Evolutionary conservation across 177 flowering plant species (phyloP).

Genomic region (Vitis hybrid): DNA sequence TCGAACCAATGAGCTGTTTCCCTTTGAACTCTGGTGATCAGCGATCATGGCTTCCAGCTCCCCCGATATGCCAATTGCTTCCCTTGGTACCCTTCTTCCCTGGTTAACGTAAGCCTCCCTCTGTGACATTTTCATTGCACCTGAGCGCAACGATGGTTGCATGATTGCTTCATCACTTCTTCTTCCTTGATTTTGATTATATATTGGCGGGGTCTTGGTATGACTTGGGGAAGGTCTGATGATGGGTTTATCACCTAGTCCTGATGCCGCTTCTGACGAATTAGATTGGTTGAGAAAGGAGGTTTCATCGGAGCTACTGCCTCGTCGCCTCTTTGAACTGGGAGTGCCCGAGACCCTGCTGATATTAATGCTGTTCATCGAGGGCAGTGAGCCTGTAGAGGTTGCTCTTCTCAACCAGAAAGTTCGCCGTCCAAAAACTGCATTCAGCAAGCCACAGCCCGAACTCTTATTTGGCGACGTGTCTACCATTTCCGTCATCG

Average conservation of each 20-base stretch:
- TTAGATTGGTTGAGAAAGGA: neutral
- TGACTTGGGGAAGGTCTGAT: no score
- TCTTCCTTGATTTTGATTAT: no score
- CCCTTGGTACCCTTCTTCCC: conserved; percentile 33
- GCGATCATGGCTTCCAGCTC: conserved; percentile 57
- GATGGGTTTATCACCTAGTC: no score
- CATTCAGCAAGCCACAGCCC: conserved; percentile 5
- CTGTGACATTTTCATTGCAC: no score
- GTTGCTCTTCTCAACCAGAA: conserved; percentile 5
- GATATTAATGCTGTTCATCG: neutral
- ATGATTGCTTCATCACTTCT: no score
- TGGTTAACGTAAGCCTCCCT: neutral
- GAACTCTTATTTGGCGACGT: conserved; percentile 36
- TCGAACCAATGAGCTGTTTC: conserved; percentile 51
- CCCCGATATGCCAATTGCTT: conserved; percentile 37
- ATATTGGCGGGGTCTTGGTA: no score
- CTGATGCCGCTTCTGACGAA: neutral
- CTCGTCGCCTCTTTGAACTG: neutral
- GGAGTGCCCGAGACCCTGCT: neutral
- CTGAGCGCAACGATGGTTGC: no score
- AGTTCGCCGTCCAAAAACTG: conserved; percentile 4
- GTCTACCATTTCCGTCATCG: conserved; percentile 32
- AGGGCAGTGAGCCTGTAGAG: neutral
- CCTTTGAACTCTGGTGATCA: conserved; percentile 52
- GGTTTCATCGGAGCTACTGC: neutral